Conservation (phyloP, 441 rosid genomes). For the Bruguiera hainesii region DNA sequence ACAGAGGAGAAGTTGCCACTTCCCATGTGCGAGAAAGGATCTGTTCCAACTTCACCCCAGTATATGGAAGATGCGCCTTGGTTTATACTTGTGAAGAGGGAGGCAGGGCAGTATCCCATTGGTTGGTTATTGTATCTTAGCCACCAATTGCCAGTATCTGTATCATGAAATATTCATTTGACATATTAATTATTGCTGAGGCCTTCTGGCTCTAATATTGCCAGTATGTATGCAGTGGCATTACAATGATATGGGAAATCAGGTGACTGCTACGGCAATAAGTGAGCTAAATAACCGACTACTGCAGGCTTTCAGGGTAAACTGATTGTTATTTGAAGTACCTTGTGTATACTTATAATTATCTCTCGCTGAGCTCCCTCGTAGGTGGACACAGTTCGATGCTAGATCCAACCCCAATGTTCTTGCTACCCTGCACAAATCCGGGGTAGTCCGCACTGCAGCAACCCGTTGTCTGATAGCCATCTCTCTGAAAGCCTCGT, state of each 20-base stretch:
- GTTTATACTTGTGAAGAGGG: background rate
- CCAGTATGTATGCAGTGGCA: too few species aligned
- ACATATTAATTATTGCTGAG: background rate
- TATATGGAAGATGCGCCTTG: background rate
- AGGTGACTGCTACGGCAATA: background rate
- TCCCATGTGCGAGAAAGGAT: background rate
- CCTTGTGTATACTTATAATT: background rate
- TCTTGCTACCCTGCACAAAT: background rate
- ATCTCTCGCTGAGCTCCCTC: background rate
- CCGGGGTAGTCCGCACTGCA: background rate
- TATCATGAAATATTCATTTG: background rate
- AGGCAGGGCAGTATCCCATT: background rate
- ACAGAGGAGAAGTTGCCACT: background rate
- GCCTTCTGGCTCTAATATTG: too few species aligned
- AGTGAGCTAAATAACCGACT: too few species aligned
- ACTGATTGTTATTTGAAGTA: background rate
- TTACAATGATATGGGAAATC: background rate
- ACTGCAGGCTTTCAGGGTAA: background rate
- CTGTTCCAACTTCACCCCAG: background rate
- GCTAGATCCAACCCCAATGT: background rate
- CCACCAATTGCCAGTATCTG: background rate
- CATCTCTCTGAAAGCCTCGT: background rate
- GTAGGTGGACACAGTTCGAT: background rate
- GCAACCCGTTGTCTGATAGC: background rate
- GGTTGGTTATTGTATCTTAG: background rate